phyloP scores from a whole-genome alignment of 768 basidiomycete species.

The Roridomyces roridus region DNA sequence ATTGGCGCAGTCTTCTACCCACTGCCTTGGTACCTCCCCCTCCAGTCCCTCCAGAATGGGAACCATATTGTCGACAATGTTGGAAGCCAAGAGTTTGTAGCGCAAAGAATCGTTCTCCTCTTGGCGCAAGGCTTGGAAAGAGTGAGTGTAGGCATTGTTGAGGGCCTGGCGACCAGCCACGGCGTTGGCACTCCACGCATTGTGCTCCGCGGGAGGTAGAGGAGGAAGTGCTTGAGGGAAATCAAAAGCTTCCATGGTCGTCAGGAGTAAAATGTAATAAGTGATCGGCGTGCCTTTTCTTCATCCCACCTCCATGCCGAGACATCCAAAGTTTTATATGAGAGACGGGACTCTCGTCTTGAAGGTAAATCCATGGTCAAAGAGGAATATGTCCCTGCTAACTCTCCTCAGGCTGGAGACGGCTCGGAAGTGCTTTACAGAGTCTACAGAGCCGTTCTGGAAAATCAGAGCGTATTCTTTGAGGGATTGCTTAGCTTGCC shows the following conservation, averaged over 20 bases:
- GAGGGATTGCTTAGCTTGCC: background rate
- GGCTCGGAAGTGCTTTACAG: background rate
- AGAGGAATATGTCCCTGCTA: background rate
- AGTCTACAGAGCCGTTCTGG: background rate
- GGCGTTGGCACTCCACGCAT: slow-evolving; percentile 5
- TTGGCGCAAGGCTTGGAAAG: background rate
- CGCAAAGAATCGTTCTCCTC: background rate
- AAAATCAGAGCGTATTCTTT: background rate
- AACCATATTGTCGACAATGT: background rate
- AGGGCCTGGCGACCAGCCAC: background rate
- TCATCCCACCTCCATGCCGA: background rate
- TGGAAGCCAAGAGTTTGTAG: background rate
- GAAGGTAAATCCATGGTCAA: background rate
- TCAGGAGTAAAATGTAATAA: background rate
- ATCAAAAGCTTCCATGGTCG: slow-evolving; percentile 2
- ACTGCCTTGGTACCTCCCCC: background rate
- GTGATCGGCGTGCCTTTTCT: background rate
- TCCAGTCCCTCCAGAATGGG: slow-evolving; percentile 1
- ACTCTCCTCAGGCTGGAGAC: background rate
- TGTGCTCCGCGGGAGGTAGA: background rate
- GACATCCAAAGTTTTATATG: slow-evolving; percentile 1
- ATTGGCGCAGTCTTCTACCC: slow-evolving; percentile 1
- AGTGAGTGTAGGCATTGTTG: background rate
- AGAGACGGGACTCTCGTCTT: background rate
- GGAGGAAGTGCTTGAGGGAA: background rate